Percentiles rank a stretch among this genome's conserved stretches.
phyloP scores from a whole-genome alignment of 2,329 filamentous ascomycete species.

The Dothideomycetes sp. region DNA sequence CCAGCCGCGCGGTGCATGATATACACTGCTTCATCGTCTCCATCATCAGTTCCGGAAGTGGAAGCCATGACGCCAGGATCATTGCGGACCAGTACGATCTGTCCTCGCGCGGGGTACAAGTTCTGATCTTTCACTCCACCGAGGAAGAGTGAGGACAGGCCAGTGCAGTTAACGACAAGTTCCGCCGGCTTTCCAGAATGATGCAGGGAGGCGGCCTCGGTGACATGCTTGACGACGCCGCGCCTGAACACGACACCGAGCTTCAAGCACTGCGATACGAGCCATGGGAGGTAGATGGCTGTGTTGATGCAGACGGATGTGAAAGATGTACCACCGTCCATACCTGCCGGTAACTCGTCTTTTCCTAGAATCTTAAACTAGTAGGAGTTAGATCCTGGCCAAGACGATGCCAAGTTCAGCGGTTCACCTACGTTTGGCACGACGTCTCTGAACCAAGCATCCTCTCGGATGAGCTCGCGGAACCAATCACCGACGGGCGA shows the following conservation, averaged over 20 bases:
- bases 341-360: constrained; percentile 44
- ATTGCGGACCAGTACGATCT: constrained; percentile 76
- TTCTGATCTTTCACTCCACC: constrained; percentile 69
- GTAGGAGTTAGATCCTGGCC: constrained; percentile 1
- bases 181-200: constrained; percentile 48
- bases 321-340: constrained; percentile 64
- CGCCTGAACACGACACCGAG: constrained; percentile 46
- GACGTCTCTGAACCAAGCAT: constrained; percentile 64
- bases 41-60: constrained; percentile 63
- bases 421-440: constrained; percentile 50
- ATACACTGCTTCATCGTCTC: constrained; percentile 61
- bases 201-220: constrained; percentile 54
- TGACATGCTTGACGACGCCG: constrained; percentile 49
- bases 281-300: constrained; percentile 75
- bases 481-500: constrained; percentile 47
- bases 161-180: constrained; percentile 76
- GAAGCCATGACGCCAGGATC: constrained; percentile 59
- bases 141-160: constrained; percentile 61
- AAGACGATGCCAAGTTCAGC: background rate
- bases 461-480: constrained; percentile 49
- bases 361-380: constrained; percentile 22
- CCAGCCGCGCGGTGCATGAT: constrained; percentile 69
- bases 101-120: constrained; percentile 68
- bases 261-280: constrained; percentile 67
- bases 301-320: constrained; percentile 88